A percentile compares a stretch with the other conserved stretches of the same genome.
phyloP scores from a whole-genome alignment of 768 basidiomycete genomes.

The Lactarius sanguifluus region DNA sequence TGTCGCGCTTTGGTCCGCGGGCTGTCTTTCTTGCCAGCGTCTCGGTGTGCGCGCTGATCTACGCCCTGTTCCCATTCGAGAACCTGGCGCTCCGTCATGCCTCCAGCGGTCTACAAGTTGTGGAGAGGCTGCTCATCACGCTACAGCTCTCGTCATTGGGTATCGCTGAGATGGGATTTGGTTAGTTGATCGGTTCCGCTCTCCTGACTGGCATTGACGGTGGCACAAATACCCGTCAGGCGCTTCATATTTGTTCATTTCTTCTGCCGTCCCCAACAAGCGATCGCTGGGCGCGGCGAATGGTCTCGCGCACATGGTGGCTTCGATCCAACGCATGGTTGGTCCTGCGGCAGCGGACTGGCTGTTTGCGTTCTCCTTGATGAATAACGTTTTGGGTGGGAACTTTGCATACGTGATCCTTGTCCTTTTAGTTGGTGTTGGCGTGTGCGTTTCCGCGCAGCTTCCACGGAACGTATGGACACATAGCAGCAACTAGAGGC shows the following conservation, averaged over 20 bases:
- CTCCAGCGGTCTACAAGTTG: neutral
- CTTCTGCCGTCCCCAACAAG: conserved; percentile 59
- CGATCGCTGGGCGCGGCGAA: conserved; percentile 67
- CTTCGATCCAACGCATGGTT: conserved; percentile 41
- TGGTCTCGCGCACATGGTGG: conserved; percentile 44
- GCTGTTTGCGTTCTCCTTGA: conserved; percentile 62
- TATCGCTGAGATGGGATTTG: neutral
- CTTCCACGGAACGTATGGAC: conserved; percentile 2
- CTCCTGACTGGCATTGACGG: neutral
- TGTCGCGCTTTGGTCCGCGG: conserved; percentile 40
- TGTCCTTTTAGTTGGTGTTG: neutral
- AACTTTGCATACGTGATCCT: conserved; percentile 3
- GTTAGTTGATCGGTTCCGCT: neutral
- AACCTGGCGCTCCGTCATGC: neutral
- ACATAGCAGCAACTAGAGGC: neutral
- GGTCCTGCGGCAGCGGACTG: conserved; percentile 61
- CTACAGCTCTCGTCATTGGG: neutral
- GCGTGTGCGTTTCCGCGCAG: neutral
- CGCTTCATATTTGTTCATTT: conserved; percentile 66
- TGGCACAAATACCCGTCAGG: conserved; percentile 39
- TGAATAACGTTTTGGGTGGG: conserved; percentile 29
- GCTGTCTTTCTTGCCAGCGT: conserved; percentile 34
- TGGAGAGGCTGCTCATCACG: neutral
- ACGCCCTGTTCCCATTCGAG: conserved; percentile 34
- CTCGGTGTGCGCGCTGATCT: conserved; percentile 30